These are phyloP conservation scores for Wickerhamiella occidentalis DNA, from an alignment of 805 yeast species.

Conservation along the genomic window DNA sequence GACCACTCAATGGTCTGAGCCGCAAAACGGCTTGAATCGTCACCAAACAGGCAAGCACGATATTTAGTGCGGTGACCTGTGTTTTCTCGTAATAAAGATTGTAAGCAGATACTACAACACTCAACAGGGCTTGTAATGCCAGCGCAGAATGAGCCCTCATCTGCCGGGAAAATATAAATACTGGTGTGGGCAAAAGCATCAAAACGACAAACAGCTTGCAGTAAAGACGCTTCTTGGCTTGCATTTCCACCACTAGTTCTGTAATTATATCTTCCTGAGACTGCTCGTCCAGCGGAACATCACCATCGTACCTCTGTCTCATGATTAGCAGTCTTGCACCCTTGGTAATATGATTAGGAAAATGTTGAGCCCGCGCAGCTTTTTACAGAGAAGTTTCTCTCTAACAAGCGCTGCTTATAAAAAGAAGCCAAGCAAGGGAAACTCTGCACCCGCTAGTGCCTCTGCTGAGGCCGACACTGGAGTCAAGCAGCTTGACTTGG, in stretches of 20 bases:
- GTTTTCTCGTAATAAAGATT: constrained; percentile 15
- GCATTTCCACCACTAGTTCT: constrained; percentile 20
- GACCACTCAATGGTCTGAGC: constrained; percentile 11
- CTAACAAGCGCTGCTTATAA: neutral
- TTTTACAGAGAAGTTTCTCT: neutral
- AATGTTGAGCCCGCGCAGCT: neutral
- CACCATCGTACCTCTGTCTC: constrained; percentile 10
- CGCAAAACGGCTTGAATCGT: constrained; percentile 17
- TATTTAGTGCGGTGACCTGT: constrained; percentile 13
- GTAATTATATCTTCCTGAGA: constrained; percentile 25
- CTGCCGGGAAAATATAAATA: constrained; percentile 23
- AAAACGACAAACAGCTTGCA: constrained; percentile 22
- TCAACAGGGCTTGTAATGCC: constrained; percentile 23
- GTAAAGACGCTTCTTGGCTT: constrained; percentile 18
- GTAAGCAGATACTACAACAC: constrained; percentile 21
- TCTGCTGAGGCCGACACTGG: constrained; percentile 3
- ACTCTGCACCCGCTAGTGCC: constrained; percentile 14
- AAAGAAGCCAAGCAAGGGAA: constrained; percentile 8
- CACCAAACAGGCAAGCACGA: constrained; percentile 19
- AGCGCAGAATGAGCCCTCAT: constrained; percentile 23
- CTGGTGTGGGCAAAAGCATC: constrained; percentile 26
- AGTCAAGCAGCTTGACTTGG: constrained; percentile 20
- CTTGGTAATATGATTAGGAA: neutral
- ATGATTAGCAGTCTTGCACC: neutral
- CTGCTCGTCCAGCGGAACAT: constrained; percentile 21